phyloP scores from a whole-genome alignment of 2,329 filamentous ascomycete genomes.

The Chaetomiaceae sp. region DNA sequence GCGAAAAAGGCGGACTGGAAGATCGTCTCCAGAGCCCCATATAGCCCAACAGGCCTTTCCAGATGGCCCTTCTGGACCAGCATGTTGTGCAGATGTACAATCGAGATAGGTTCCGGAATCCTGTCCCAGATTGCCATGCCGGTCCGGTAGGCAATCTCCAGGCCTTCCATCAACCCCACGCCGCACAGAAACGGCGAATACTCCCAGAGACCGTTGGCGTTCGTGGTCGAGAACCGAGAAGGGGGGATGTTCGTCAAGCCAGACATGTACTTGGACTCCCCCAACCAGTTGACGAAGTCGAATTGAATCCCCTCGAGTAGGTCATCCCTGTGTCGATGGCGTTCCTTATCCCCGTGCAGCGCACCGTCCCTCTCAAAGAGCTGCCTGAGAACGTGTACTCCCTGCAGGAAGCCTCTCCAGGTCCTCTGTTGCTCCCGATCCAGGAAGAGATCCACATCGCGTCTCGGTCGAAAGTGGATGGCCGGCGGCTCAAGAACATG shows the following conservation, averaged over 20 bases:
- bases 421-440: constrained; percentile 30
- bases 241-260: constrained; percentile 32
- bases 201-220: constrained; percentile 41
- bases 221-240: constrained; percentile 36
- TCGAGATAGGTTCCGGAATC: constrained; percentile 33
- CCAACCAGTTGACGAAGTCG: constrained; percentile 34
- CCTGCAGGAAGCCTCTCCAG: constrained; percentile 28
- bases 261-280: constrained; percentile 31
- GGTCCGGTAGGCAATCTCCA: constrained; percentile 34
- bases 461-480: constrained; percentile 30
- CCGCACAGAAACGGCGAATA: constrained; percentile 45
- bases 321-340: not conserved
- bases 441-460: constrained; percentile 40
- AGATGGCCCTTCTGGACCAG: constrained; percentile 38
- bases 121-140: constrained; percentile 33
- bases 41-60: constrained; percentile 30
- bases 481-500: constrained; percentile 34
- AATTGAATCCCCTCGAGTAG: constrained; percentile 16
- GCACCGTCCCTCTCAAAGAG: not conserved
- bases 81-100: constrained; percentile 44
- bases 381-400: constrained; percentile 27
- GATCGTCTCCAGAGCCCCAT: constrained; percentile 24
- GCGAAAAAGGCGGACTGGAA: constrained; percentile 27
- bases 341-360: not conserved
- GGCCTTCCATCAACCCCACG: constrained; percentile 37